Evolutionary conservation across 1,284 basidiomycete species (phyloP).

Genomic region (Marasmius oreades): DNA sequence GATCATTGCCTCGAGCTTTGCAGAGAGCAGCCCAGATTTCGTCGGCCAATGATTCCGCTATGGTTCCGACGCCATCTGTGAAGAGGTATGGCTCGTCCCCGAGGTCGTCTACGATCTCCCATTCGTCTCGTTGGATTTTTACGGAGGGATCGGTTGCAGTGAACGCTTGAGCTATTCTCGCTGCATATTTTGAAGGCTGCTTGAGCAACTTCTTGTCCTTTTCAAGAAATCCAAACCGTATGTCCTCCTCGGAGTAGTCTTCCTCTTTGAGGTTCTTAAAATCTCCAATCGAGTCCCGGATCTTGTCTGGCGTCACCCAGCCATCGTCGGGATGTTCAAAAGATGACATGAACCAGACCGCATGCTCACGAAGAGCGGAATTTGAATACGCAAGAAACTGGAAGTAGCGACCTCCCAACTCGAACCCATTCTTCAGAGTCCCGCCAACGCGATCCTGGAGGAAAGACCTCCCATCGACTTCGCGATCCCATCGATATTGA

Average conservation of each 20-base stretch:
- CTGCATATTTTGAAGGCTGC: slow-evolving; percentile 74
- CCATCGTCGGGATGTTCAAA: slow-evolving; percentile 47
- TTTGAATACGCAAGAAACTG: slow-evolving; percentile 75
- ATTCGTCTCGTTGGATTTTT: slow-evolving; percentile 48
- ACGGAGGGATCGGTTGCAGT: slow-evolving; percentile 76
- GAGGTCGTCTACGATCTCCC: slow-evolving; percentile 59
- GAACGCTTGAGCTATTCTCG: slow-evolving; percentile 79
- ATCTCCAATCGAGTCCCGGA: slow-evolving; percentile 61
- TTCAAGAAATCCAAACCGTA: slow-evolving; percentile 31
- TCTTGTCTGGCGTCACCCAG: slow-evolving; percentile 46
- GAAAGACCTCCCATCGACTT: slow-evolving; percentile 56
- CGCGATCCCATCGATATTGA: slow-evolving; percentile 64
- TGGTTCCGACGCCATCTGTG: slow-evolving; percentile 78
- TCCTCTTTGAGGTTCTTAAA: slow-evolving; percentile 40
- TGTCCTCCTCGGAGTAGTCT: slow-evolving; percentile 58
- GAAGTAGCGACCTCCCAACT: slow-evolving; percentile 64
- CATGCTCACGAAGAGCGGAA: slow-evolving; percentile 66
- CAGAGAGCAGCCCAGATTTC: slow-evolving; percentile 57
- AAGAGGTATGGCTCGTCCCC: slow-evolving; percentile 43
- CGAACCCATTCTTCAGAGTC: slow-evolving; percentile 62
- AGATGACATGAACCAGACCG: slow-evolving; percentile 73
- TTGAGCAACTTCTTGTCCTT: slow-evolving; percentile 36
- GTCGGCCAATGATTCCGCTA: slow-evolving; percentile 55
- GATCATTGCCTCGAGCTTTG: slow-evolving; percentile 32
- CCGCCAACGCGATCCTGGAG: slow-evolving; percentile 61